Conservation (phyloP, 768 basidiomycete species). For the Amanita rimosa region DNA sequence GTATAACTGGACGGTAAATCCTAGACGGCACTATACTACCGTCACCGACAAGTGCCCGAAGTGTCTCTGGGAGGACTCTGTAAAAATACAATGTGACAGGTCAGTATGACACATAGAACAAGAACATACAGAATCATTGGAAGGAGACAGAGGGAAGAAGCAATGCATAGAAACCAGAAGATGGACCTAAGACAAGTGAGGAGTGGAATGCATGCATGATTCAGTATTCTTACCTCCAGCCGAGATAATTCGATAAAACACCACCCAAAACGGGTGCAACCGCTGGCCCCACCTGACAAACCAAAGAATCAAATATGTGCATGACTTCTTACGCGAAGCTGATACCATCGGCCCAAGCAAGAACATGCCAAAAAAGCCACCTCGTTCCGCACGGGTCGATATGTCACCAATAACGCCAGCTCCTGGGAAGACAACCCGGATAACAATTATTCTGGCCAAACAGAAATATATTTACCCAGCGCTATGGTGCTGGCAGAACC, state of each 20-base stretch:
- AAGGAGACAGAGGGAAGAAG: constrained; percentile 31
- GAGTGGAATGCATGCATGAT: constrained; percentile 2
- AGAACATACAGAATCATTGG: constrained; percentile 32
- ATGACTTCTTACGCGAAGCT: constrained; percentile 7
- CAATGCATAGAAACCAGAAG: constrained; percentile 52
- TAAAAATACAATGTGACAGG: constrained; percentile 3
- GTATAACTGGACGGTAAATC: constrained; percentile 46
- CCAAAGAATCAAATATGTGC: background rate
- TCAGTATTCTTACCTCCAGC: constrained; percentile 43
- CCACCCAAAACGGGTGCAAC: constrained; percentile 55
- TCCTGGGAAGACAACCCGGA: constrained; percentile 23
- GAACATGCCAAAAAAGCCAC: constrained; percentile 62
- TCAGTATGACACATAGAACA: constrained; percentile 7
- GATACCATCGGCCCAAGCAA: constrained; percentile 51
- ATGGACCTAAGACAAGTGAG: constrained; percentile 22
- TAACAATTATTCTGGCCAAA: background rate
- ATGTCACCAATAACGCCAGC: constrained; percentile 77
- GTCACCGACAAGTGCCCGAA: constrained; percentile 43
- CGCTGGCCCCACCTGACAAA: constrained; percentile 42
- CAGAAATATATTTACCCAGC: constrained; percentile 33
- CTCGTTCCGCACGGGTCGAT: constrained; percentile 59
- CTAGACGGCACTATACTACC: constrained; percentile 34
- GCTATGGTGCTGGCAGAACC: constrained; percentile 76
- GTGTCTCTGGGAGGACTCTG: constrained; percentile 42
- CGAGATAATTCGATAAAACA: constrained; percentile 39